Conservation (phyloP, 139 green algal species). For the Klebsormidium nitens region DNA sequence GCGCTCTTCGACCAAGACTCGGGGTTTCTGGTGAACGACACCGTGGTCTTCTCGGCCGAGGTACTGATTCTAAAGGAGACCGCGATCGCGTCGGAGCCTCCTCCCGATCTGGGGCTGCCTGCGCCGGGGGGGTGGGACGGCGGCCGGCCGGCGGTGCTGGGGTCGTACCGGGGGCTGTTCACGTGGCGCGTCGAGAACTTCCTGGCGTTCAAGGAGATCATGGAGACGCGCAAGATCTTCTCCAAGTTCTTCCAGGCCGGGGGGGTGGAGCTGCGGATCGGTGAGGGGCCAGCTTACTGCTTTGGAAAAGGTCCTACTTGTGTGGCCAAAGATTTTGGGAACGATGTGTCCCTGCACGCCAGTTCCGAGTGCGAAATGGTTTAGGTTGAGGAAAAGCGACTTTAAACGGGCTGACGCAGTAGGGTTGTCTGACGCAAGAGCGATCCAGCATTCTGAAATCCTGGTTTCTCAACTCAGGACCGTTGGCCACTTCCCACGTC, state of each 20-base stretch:
- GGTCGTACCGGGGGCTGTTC: slow-evolving; percentile 41
- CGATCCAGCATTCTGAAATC: no score
- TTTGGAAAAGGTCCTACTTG: no score
- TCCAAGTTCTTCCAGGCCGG: slow-evolving; percentile 51
- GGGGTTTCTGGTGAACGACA: slow-evolving; percentile 54
- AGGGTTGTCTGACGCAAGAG: no score
- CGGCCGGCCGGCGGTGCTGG: not conserved
- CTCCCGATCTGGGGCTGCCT: not conserved
- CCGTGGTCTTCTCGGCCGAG: slow-evolving; percentile 58
- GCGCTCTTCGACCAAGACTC: slow-evolving; percentile 61
- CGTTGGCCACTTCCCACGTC: not conserved
- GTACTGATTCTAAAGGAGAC: slow-evolving; percentile 60
- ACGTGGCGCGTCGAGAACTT: slow-evolving; percentile 70
- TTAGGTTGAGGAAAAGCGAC: no score
- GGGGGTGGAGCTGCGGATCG: slow-evolving; percentile 57
- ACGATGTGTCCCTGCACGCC: no score
- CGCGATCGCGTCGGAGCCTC: slow-evolving; percentile 28
- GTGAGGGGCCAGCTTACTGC: slow-evolving; percentile 18
- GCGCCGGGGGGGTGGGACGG: not conserved
- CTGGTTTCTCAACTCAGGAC: no score
- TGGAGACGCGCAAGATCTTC: slow-evolving; percentile 73
- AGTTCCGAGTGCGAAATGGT: no score
- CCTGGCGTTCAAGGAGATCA: slow-evolving; percentile 61
- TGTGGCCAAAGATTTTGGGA: no score
- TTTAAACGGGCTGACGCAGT: no score